A percentile compares a stretch with the other conserved stretches of the same genome.
phyloP scores from a whole-genome alignment of 2,329 filamentous ascomycete genomes.

The Eurotiales sp. region DNA sequence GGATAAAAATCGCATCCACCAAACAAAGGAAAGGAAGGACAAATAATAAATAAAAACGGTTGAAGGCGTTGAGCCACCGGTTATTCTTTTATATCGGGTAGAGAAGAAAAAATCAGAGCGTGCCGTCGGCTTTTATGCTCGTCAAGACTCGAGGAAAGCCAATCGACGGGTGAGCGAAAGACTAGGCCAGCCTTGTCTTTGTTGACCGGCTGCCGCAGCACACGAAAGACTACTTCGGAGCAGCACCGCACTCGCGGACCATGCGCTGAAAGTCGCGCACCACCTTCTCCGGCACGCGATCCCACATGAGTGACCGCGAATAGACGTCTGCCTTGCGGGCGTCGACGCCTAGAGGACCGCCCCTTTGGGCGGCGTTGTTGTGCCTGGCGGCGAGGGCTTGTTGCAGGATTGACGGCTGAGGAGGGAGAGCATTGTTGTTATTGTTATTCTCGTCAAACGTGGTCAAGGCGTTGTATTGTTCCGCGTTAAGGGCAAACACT shows the following conservation, averaged over 20 bases:
- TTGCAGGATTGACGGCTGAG: conserved; percentile 40
- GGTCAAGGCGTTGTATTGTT: conserved; percentile 83
- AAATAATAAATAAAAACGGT: not conserved
- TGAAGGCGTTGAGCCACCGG: conserved; percentile 18
- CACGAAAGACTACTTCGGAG: conserved; percentile 9
- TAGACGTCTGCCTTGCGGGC: conserved; percentile 75
- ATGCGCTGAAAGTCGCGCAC: conserved; percentile 90
- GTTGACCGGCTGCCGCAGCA: too few species aligned
- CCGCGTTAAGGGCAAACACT: conserved; percentile 77
- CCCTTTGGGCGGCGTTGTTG: conserved; percentile 44
- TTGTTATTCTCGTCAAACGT: conserved; percentile 56
- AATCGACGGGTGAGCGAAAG: not conserved
- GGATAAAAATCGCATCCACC: conserved; percentile 12
- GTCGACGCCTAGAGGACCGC: conserved; percentile 26
- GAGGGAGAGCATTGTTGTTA: conserved; percentile 26
- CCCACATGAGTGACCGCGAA: conserved; percentile 87
- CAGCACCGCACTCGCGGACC: conserved; percentile 66
- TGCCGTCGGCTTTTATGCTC: conserved; percentile 6
- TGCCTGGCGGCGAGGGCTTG: conserved; percentile 77
- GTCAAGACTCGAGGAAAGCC: not conserved
- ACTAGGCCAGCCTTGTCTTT: conserved; percentile 16
- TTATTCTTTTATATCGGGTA: conserved; percentile 9
- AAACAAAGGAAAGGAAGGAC: conserved; percentile 17
- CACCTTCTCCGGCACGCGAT: conserved; percentile 87
- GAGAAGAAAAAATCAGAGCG: too few species aligned